A percentile compares a stretch with the other conserved stretches of the same genome.
These are phyloP conservation scores for Kappamyces sp. DNA, from an alignment of 192 early-diverging fungal genomes.

Conservation along the genomic window DNA sequence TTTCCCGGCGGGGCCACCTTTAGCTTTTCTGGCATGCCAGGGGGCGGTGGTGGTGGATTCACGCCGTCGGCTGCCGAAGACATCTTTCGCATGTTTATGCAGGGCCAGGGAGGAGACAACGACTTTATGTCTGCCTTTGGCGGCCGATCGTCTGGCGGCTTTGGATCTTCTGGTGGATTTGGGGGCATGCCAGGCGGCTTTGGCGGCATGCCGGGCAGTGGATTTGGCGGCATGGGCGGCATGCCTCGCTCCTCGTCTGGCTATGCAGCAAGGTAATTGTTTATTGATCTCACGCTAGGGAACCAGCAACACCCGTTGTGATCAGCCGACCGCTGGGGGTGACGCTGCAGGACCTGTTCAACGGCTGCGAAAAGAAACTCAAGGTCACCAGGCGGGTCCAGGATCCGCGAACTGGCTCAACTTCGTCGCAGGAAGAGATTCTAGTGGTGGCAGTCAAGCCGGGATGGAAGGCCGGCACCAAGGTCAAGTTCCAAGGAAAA, in stretches of 20 bases:
- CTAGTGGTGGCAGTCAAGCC: conserved; percentile 80
- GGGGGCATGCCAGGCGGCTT: conserved; percentile 41
- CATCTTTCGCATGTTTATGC: conserved; percentile 87
- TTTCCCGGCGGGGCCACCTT: conserved; percentile 61
- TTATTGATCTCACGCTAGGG: conserved; percentile 23
- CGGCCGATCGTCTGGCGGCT: conserved; percentile 34
- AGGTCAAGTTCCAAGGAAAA: conserved; percentile 82
- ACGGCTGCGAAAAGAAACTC: conserved; percentile 81
- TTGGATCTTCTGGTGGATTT: conserved; percentile 28
- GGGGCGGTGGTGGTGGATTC: conserved; percentile 39
- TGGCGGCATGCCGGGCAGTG: conserved; percentile 44
- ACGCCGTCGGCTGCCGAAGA: conserved; percentile 77
- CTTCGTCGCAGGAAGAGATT: conserved; percentile 64
- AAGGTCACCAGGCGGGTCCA: conserved; percentile 75
- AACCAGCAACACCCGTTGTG: conserved; percentile 18
- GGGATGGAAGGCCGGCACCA: conserved; percentile 98
- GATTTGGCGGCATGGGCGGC: conserved; percentile 29
- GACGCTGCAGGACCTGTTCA: conserved; percentile 88
- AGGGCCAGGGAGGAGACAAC: conserved; percentile 29
- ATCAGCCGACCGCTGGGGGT: conserved; percentile 67
- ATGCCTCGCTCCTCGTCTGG: conserved; percentile 18
- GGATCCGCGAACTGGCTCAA: conserved; percentile 34
- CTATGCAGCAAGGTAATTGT: conserved; percentile 12
- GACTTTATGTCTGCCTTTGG: conserved; percentile 43
- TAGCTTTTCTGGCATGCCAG: conserved; percentile 51